Conservation (phyloP, 2,329 filamentous ascomycete species). For the Cryphonectria nitschkei region DNA sequence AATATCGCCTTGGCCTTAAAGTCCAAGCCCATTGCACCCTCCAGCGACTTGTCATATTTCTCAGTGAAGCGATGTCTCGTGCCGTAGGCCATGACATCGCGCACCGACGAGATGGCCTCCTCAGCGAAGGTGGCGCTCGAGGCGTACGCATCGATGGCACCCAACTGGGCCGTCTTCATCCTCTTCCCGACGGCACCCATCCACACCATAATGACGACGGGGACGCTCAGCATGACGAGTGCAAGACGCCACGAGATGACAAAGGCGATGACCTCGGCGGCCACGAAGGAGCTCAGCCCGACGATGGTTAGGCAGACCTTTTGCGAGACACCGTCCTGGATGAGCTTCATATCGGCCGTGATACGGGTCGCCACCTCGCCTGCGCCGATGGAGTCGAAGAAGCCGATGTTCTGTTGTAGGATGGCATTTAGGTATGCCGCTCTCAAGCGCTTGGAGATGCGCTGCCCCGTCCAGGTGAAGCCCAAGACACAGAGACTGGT, state of each 20-base stretch:
- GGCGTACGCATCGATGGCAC: neutral
- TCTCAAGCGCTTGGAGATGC: neutral
- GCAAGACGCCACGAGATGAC: neutral
- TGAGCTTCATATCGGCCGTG: constrained; percentile 1
- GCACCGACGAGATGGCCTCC: neutral
- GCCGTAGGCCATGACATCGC: neutral
- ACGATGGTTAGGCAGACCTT: constrained; percentile 5
- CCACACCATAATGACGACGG: neutral
- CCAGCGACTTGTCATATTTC: neutral
- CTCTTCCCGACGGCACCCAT: neutral
- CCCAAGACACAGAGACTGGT: neutral
- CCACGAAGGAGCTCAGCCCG: neutral
- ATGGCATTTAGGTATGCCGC: neutral
- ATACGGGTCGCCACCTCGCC: neutral
- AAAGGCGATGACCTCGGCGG: neutral
- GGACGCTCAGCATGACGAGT: neutral
- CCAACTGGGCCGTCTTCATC: neutral
- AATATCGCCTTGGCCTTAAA: neutral
- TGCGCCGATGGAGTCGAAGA: neutral
- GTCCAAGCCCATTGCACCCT: neutral
- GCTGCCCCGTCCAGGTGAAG: neutral
- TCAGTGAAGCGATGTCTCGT: neutral
- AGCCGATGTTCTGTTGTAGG: neutral
- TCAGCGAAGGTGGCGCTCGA: neutral
- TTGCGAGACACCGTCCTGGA: constrained; percentile 3